Evolutionary conservation across 116 monocot genomes (phyloP), one percentile per base, ranked within the genome.

Genomic region (Posidonia oceanica): DNA sequence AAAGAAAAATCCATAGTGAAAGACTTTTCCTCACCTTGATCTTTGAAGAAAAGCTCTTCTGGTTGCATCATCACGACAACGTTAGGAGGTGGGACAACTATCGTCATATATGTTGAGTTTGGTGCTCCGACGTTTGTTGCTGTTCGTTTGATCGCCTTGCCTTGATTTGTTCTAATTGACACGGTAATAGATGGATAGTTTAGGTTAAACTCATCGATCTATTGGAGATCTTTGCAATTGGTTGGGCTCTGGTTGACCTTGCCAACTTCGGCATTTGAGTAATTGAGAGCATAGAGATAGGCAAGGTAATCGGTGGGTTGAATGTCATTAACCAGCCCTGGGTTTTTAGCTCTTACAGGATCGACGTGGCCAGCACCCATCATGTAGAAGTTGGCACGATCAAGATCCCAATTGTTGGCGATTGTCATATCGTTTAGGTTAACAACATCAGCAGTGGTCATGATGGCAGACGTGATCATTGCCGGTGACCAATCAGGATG

Each of bases 401-500:
- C 36, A 4, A 21, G 69, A 17, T 56, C 39, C 20, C 39, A 73
- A 13, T 75, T 51, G 51, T 82, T 68, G 2, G 42, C n/a, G 6
- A 83, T 75, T 3, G 41, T 4, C 20, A 8, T 37, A 2, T 64
- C 74, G 7, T 72, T 55, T 4, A 23, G 39, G 36, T 75, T 64
- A 8, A 16, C 8, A 3, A 52, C 22, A 16, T 69, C 61, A 0
- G 83, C 52, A 4, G 83, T 79, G 0, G 83, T 83, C 72, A 83
- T 79, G 69, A 83, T 68, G 21, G 83, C 83, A 3, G 83, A 83
- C 21, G 79, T 83, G 70, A 83, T 73, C 59, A 69, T 75, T 3
- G 83, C 79, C 8, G 83, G 75, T 0, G 83, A 79, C 83, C 83
- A 83, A 37, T 75, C 69, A 1, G 79, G 79, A 36, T 83, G 83